Base-by-base conservation (phyloP, 1,284 basidiomycete species). In the Ustilago loliicola region DNA sequence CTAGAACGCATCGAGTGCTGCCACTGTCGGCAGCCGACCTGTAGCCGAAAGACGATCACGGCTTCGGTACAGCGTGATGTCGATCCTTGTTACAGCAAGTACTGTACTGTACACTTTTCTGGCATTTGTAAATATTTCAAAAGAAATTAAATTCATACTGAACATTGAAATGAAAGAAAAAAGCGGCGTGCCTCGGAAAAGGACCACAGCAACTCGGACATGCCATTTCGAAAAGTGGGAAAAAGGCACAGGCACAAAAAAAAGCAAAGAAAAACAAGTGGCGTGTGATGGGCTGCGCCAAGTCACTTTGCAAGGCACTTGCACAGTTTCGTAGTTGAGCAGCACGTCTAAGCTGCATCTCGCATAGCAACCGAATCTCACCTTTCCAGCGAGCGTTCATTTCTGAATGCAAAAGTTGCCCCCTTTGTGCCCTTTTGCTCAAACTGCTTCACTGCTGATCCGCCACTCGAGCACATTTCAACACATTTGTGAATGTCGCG, bases 321-420 rank as follows among this genome's bases (percentile, higher is more conserved):
- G 55, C 10, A 57, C 15, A 51, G 42, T 51, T 57, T 52, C 34
- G 38, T 53, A 29, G 66, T 72, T 72, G 69, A 62, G 27, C 34
- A 32, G 63, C 54, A 27, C 32, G 57, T 72, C 63, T 66, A 66
- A 40, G 54, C 69, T 72, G 69, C 69, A 66, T 57, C 55, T 71
- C 68, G 63, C 68, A 58, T 71, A 65, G 57, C 50, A 66, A 58
- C 38, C 55, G 69, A 62, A 45, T 6, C 7, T 45, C 11, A 45
- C 42, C 21, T 45, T 45, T 21, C 42, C 42, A 45, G 42, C 42
- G n/a, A 45, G 21, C 19, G 8, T 8, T 21, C 15, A 6, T 3
- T 15, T 40, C 2, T 36, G 13, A 36, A 10, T 36, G 34, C 34
- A 36, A 36, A 36, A 36, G 1, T 36, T 9, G 34, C 9, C 34